Conservation (phyloP, 805 yeast genomes). For the Zygosaccharomyces rouxii region DNA sequence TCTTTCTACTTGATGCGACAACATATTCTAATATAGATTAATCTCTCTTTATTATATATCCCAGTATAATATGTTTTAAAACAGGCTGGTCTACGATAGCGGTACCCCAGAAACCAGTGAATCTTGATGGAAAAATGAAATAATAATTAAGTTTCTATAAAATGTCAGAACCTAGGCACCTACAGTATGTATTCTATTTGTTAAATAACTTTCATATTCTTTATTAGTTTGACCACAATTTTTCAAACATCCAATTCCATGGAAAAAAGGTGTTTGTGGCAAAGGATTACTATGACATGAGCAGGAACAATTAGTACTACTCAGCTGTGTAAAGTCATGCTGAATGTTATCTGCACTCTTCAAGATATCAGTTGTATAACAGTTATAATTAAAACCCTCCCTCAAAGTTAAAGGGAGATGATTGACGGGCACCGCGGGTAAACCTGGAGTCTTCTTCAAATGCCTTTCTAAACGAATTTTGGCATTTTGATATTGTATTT, state of each 20-base stretch:
- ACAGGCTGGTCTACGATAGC: too few species aligned
- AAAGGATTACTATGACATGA: slow-evolving; percentile 4
- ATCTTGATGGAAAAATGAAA: too few species aligned
- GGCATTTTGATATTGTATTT: slow-evolving; percentile 7
- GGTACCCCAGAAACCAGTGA: too few species aligned
- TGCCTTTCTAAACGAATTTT: slow-evolving; percentile 8
- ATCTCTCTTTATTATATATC: too few species aligned
- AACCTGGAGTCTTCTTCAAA: slow-evolving; percentile 8
- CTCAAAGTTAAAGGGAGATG: slow-evolving; percentile 9
- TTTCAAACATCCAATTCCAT: slow-evolving; percentile 7
- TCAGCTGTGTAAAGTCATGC: not conserved
- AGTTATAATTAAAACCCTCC: slow-evolving; percentile 2
- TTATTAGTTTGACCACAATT: slow-evolving; percentile 10
- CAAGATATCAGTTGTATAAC: slow-evolving; percentile 6
- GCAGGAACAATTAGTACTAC: slow-evolving; percentile 3
- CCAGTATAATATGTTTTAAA: too few species aligned
- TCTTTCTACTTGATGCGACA: too few species aligned
- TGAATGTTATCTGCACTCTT: slow-evolving; percentile 8
- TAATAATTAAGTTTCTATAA: too few species aligned
- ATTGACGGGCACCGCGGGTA: slow-evolving; percentile 7
- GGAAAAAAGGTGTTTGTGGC: slow-evolving; percentile 6
- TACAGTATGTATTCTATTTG: slow-evolving; percentile 4
- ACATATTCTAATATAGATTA: too few species aligned
- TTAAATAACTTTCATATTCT: slow-evolving; percentile 8
- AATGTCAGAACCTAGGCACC: not conserved